Conservation (phyloP, 129 eudicot species). For the Logfia minima region DNA sequence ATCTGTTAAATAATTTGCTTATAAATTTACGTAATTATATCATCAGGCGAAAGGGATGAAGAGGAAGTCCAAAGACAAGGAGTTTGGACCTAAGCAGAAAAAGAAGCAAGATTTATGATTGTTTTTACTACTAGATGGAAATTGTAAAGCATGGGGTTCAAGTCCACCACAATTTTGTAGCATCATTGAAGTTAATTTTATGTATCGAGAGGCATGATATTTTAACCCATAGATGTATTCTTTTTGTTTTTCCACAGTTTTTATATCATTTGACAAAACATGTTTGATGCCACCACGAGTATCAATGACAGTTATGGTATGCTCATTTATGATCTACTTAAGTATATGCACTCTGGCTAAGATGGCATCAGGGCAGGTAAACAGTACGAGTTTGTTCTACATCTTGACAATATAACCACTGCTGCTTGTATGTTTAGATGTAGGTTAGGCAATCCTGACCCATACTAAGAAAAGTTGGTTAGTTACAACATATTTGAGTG, state of each 20-base stretch:
- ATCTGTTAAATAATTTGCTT: neutral
- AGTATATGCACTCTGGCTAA: neutral
- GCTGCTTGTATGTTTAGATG: neutral
- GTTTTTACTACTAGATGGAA: neutral
- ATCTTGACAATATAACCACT: neutral
- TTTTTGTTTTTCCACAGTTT: neutral
- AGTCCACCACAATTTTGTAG: slow-evolving; percentile 48
- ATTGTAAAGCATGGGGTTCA: slow-evolving; percentile 7
- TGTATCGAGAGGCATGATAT: slow-evolving; percentile 19
- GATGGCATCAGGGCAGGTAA: neutral
- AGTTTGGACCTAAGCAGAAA: slow-evolving; percentile 42
- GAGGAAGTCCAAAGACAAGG: slow-evolving; percentile 53
- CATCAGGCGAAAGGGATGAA: slow-evolving; percentile 65
- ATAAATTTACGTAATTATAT: slow-evolving; percentile 7
- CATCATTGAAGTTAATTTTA: slow-evolving; percentile 2
- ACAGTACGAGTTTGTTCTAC: neutral
- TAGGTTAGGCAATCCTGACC: neutral
- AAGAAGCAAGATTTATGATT: slow-evolving; percentile 41
- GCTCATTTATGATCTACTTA: neutral
- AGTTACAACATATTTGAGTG: neutral
- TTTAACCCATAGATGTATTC: slow-evolving; percentile 7
- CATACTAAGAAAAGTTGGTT: neutral
- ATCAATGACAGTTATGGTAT: neutral
- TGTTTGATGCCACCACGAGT: neutral
- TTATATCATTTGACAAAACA: neutral